A percentile compares a stretch with the other conserved stretches of the same genome.
phyloP scores from a whole-genome alignment of 1,284 basidiomycete genomes.

The Marasmius tenuissimus region DNA sequence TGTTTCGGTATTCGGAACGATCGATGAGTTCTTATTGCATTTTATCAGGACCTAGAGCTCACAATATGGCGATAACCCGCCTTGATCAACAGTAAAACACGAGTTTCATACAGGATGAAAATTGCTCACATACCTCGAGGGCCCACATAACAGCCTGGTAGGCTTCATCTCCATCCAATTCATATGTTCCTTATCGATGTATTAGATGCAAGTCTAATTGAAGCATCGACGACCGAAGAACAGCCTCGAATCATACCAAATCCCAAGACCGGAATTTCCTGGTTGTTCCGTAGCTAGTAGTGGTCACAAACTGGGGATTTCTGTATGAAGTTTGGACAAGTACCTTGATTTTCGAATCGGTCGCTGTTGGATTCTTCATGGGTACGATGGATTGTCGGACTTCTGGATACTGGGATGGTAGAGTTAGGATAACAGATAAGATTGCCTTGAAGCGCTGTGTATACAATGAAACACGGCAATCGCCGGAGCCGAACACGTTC shows the following conservation, averaged over 20 bases:
- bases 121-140: conserved; percentile 47
- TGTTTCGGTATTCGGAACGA: conserved; percentile 8
- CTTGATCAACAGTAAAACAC: conserved; percentile 24
- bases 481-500: too few species aligned
- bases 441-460: too few species aligned
- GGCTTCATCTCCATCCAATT: conserved; percentile 57
- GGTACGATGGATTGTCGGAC: background rate
- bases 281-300: conserved; percentile 57
- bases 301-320: background rate
- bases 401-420: too few species aligned
- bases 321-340: background rate
- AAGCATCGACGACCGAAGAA: conserved; percentile 7
- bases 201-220: conserved; percentile 1
- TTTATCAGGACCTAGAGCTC: conserved; percentile 26
- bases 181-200: conserved; percentile 55
- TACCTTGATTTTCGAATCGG: background rate
- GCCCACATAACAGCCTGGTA: conserved; percentile 61
- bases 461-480: too few species aligned
- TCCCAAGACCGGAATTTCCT: conserved; percentile 63
- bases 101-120: conserved; percentile 10
- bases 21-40: conserved; percentile 14
- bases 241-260: conserved; percentile 44
- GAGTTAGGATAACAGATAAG: too few species aligned
- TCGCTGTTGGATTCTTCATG: background rate
- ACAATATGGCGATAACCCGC: conserved; percentile 70